A percentile compares a stretch with the other conserved stretches of the same genome.
phyloP scores from a whole-genome alignment of 139 green algal genomes.

The Protoeuglena noctilucae region DNA sequence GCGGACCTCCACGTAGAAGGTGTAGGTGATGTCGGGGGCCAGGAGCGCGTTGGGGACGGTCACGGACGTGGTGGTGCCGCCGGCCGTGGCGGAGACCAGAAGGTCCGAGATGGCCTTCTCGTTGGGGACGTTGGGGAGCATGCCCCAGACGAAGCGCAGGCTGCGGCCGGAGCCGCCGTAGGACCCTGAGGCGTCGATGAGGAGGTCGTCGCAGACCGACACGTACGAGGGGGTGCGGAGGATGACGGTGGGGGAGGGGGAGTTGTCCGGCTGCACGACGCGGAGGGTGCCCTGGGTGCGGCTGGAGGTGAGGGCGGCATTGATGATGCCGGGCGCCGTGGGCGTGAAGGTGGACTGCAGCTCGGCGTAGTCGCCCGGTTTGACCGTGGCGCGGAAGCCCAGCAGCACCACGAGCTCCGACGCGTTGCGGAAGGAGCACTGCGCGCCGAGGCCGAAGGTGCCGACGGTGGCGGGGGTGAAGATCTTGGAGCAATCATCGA shows the following conservation, averaged over 20 bases:
- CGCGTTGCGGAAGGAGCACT: slow-evolving; percentile 8
- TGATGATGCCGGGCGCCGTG: not conserved
- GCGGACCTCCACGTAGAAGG: slow-evolving; percentile 6
- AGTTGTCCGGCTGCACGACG: not conserved
- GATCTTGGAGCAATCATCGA: slow-evolving; percentile 6
- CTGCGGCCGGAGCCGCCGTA: slow-evolving; percentile 11
- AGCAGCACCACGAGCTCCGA: slow-evolving; percentile 3
- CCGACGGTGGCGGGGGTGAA: slow-evolving; percentile 1
- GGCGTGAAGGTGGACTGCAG: slow-evolving; percentile 1
- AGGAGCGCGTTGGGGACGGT: slow-evolving; percentile 2
- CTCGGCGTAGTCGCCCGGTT: slow-evolving; percentile 7
- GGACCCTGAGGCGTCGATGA: slow-evolving; percentile 8
- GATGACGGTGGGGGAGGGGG: slow-evolving; percentile 2
- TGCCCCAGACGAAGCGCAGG: slow-evolving; percentile 9
- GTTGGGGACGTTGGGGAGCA: slow-evolving; percentile 16
- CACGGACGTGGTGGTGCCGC: not conserved
- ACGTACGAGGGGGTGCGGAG: slow-evolving; percentile 4
- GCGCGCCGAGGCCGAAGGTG: slow-evolving; percentile 3
- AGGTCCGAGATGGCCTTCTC: slow-evolving; percentile 6
- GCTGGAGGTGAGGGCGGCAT: not conserved
- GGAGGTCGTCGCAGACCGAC: slow-evolving; percentile 11
- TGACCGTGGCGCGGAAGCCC: slow-evolving; percentile 5
- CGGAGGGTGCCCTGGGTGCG: not conserved
- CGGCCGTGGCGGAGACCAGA: not conserved
- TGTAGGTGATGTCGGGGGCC: slow-evolving; percentile 4